Base-by-base conservation (phyloP, 2,329 filamentous ascomycete species). In the Trichocomaceae sp. region DNA sequence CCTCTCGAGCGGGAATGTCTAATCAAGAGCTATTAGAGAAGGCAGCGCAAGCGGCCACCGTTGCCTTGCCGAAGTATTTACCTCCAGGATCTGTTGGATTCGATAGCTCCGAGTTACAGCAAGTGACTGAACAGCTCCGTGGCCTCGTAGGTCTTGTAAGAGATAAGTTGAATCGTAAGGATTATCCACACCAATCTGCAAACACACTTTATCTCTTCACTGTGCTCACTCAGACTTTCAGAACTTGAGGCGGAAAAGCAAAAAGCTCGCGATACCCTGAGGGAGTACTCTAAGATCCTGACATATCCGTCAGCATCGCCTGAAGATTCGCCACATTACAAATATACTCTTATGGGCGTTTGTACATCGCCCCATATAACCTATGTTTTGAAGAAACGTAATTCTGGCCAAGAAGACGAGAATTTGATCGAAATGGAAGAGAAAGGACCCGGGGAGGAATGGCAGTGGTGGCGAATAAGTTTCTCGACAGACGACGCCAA, bases 311-410 rank as follows among this genome's bases (percentile, higher is more conserved):
- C 76, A 6, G 64, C 74, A 26, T 66, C 74, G 35, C 66, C 66
- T 13, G 64, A 70, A 12, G 64, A 73, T 35, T 63, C 71, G 39
- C 73, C 74, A 41, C 63, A 72, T 48, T 65, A 76, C 60, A 77
- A 74, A 49, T 84, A 84, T 62, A 77, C 76, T 1, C 72, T 85
- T 20, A 76, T 78, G 45, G 82, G 82, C 26, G 77, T 84, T 5
- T 79, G 79, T 37, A 84, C 81, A 3, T 75, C 78, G 48, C 74
- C 79, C 1, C 77, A 80, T 61, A 74, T 83, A 23, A 80, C 77
- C 33, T 85, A 84, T 60, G 66, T 85, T 15, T 71, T 82, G 17
- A 72, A 74, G 23, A 72, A 70, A 5, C 54, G 60, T 1, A 56
- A 64, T 59, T 60, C 60, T 45, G 68, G 69, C 49, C 67, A 72